These are phyloP conservation scores for Cyclotella choctawhatcheeana DNA, from an alignment of 108 stramenopile species.

Conservation along the genomic window DNA sequence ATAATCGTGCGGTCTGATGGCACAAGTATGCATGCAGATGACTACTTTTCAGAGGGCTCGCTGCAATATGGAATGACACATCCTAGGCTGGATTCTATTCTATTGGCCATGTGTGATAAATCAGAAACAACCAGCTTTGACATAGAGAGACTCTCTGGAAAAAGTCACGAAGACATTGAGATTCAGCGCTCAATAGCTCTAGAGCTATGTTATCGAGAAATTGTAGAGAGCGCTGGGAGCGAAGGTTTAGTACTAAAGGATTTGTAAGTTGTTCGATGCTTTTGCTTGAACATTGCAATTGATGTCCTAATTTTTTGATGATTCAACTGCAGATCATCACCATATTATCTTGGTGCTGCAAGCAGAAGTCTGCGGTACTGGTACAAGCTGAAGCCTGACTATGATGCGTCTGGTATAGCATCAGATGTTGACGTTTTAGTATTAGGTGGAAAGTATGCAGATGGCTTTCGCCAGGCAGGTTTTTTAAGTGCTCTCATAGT, in stretches of 20 bases:
- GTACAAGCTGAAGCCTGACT: constrained; percentile 66
- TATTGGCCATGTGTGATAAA: constrained; percentile 39
- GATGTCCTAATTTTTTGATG: no score
- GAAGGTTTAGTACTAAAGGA: constrained; percentile 88
- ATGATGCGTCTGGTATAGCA: constrained; percentile 28
- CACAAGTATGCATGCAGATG: constrained; percentile 52
- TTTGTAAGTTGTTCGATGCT: no score
- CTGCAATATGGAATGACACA: constrained; percentile 47
- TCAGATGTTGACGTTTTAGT: constrained; percentile 73
- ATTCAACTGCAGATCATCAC: no score
- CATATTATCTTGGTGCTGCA: constrained; percentile 60
- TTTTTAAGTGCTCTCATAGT: constrained; percentile 63
- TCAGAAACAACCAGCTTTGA: constrained; percentile 34
- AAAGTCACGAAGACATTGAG: constrained; percentile 62
- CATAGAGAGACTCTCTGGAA: constrained; percentile 36
- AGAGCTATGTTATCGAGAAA: constrained; percentile 62
- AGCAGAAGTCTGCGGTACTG: constrained; percentile 68
- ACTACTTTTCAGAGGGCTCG: constrained; percentile 60
- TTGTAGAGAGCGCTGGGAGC: constrained; percentile 67
- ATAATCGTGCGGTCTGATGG: constrained; percentile 78
- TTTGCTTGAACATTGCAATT: no score
- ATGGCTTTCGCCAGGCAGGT: constrained; percentile 22
- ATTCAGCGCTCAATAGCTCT: constrained; percentile 58
- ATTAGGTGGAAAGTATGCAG: constrained; percentile 43
- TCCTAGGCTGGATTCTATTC: constrained; percentile 64